Evolutionary conservation across 2,329 filamentous ascomycete genomes (phyloP).

Genomic region (Paraphoma chrysanthemicola): DNA sequence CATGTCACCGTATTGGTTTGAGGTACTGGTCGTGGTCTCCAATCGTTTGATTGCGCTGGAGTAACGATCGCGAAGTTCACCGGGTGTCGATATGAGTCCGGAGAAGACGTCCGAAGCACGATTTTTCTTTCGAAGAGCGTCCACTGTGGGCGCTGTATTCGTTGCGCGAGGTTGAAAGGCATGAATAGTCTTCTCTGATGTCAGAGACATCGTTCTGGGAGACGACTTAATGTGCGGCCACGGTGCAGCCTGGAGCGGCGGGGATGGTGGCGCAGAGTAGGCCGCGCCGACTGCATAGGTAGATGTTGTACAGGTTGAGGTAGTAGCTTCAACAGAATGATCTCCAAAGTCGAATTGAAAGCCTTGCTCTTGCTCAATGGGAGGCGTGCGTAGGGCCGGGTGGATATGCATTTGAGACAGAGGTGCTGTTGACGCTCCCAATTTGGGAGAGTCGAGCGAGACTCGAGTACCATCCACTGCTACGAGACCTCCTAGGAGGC

Average conservation of each 20-base stretch:
- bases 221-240: not conserved
- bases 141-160: not conserved
- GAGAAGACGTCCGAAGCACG: constrained; percentile 3
- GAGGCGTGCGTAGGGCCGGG: constrained; percentile 7
- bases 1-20: not conserved
- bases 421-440: constrained; percentile 6
- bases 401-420: constrained; percentile 17
- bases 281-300: constrained; percentile 18
- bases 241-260: constrained; percentile 4
- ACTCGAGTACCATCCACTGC: constrained; percentile 20
- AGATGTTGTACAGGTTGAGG: constrained; percentile 2
- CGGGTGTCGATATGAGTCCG: constrained; percentile 2
- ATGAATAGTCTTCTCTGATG: constrained; percentile 3
- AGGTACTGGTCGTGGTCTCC: constrained; percentile 1
- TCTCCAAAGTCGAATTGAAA: constrained; percentile 14
- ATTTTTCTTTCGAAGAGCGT: constrained; percentile 1
- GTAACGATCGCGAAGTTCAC: constrained; percentile 20
- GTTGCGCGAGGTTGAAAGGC: constrained; percentile 1
- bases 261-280: constrained; percentile 16
- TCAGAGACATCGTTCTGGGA: constrained; percentile 2
- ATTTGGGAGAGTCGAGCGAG: constrained; percentile 6
- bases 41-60: constrained; percentile 14
- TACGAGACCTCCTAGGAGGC: constrained; percentile 38
- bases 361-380: constrained; percentile 5
- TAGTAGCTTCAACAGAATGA: not conserved